phyloP scores from a whole-genome alignment of 345 rosid species.

The Murraya koenigii region DNA sequence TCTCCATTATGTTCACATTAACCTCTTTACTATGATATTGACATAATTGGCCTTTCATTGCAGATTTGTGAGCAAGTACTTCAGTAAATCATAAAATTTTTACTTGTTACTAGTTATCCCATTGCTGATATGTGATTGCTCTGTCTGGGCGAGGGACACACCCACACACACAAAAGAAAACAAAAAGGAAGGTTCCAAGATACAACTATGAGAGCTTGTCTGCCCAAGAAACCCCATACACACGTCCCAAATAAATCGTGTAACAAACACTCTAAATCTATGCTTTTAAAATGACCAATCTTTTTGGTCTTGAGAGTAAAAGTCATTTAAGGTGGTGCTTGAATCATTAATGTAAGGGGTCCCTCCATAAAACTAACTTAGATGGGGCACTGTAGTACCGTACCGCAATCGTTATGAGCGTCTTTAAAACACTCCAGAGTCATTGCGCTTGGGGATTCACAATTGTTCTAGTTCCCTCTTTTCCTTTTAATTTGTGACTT shows the following conservation, averaged over 20 bases:
- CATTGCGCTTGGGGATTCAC: constrained; percentile 21
- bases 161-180: background rate
- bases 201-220: constrained; percentile 9
- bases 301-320: background rate
- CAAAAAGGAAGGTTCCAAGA: constrained; percentile 5
- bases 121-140: background rate
- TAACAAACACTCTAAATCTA: background rate
- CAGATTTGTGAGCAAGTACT: background rate
- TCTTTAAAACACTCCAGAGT: constrained; percentile 9
- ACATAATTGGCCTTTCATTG: background rate
- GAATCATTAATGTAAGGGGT: constrained; percentile 14
- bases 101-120: background rate
- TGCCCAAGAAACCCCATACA: constrained; percentile 2
- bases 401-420: constrained; percentile 18
- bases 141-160: background rate
- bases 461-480: background rate
- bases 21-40: background rate
- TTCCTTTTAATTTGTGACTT: constrained; percentile 16
- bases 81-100: background rate
- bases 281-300: background rate
- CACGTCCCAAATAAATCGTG: background rate
- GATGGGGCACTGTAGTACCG: background rate
- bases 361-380: constrained; percentile 11
- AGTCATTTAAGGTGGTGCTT: background rate
- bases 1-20: background rate